Base-by-base conservation (phyloP, 1,139 yeast species). In the Suhomyces bribrorum region DNA sequence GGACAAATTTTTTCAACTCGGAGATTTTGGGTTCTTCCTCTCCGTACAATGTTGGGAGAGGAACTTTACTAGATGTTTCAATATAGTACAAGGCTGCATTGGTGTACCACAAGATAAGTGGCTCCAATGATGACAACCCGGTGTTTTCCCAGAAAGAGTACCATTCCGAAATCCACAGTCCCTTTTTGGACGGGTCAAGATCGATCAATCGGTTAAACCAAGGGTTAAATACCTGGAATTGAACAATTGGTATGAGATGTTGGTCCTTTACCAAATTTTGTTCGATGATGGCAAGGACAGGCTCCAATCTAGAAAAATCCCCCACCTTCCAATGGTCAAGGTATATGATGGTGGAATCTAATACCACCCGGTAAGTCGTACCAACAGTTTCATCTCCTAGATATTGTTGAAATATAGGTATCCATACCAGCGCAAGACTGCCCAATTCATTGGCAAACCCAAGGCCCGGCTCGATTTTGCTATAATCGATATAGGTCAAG, bases 151-250 rank as follows among this genome's bases (percentile, higher is more conserved):
- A 47, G 18, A 40, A 41, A 3, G n/a, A 3, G 16, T 32, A 31
- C 36, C 43, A 37, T 2, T 25, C 24, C 1, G 33, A 29, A n/a
- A 40, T 37, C 26, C 11, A 32, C 14, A 30, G 33, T 7, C 31
- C 23, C 4, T 35, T 42, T 3, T 25, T 15, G 18, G 32, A 23
- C 9, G 33, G n/a, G 12, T 26, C 35, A 4, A 20, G 11, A 2
- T 20, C 23, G 23, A n/a, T 18, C 16, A 47, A 28, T 8, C 20
- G 22, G 11, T 20, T 30, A 13, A 52, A 37, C 63, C 59, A 53
- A 11, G 62, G 64, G 44, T 68, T 69, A 41, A 67, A 62, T 8
- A 64, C 20, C 12, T 46, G 50, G 37, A 65, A 65, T 40, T 66
- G 69, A n/a, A 63, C 26, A 4, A 62, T 38, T 2, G 45, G 31